These are phyloP conservation scores for Clitoria ternatea DNA, from an alignment of 306 rosid genomes.

Conservation along the genomic window DNA sequence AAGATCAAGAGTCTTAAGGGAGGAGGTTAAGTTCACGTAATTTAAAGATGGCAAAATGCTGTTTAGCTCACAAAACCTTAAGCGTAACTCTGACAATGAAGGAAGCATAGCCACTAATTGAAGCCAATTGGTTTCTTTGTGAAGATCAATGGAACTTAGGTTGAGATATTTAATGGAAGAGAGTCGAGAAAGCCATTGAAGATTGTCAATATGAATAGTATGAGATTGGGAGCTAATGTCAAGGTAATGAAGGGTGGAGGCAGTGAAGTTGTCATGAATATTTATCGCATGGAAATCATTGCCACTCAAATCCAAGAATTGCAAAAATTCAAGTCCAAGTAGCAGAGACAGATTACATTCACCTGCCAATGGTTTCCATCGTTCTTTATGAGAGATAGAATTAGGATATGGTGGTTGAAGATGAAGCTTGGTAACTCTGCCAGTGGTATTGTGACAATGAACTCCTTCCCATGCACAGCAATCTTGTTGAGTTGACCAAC, in stretches of 20 bases:
- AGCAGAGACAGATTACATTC: no score
- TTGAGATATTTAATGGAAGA: not conserved
- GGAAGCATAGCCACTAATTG: not conserved
- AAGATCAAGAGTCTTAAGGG: not conserved
- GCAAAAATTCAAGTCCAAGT: no score
- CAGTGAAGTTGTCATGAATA: not conserved
- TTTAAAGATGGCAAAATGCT: not conserved
- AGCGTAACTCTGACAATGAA: not conserved
- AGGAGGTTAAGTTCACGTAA: not conserved
- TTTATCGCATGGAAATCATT: no score
- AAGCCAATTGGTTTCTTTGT: not conserved
- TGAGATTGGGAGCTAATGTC: not conserved
- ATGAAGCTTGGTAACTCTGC: no score
- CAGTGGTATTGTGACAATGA: no score
- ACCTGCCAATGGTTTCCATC: no score
- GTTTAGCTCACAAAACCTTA: not conserved
- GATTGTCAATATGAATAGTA: not conserved
- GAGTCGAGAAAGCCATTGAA: not conserved
- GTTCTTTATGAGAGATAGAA: no score
- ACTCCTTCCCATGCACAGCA: no score
- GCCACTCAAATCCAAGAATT: no score
- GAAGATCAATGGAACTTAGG: not conserved
- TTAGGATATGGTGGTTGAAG: no score
- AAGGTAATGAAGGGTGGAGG: not conserved
- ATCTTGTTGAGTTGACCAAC: no score